Percentiles rank a stretch among this genome's conserved stretches.
These are phyloP conservation scores for Glycyrrhiza uralensis DNA, from an alignment of 306 rosid genomes.

Conservation along the genomic window DNA sequence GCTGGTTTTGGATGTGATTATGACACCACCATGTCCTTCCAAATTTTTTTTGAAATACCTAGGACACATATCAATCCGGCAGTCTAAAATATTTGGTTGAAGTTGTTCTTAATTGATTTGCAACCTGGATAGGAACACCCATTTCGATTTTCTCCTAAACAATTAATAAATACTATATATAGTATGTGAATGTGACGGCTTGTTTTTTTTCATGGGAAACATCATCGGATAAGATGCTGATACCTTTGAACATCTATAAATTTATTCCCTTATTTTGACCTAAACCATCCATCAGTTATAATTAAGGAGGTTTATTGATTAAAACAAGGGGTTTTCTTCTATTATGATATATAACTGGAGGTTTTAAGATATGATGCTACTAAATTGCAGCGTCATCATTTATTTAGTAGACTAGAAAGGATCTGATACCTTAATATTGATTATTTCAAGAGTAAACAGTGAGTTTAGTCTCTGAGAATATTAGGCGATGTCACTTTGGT, in stretches of 20 bases:
- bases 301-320: not conserved
- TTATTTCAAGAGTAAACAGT: too few species aligned
- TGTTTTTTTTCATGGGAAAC: not conserved
- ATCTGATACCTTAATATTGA: not conserved
- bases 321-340: not conserved
- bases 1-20: not conserved
- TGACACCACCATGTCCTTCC: not conserved
- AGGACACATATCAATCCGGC: not conserved
- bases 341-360: not conserved
- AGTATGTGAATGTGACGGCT: not conserved
- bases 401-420: not conserved
- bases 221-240: slow-evolving; percentile 23
- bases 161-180: not conserved
- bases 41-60: not conserved
- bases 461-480: too few species aligned
- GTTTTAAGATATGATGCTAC: not conserved
- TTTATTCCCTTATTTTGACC: not conserved
- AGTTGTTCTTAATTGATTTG: not conserved
- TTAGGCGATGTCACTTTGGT: too few species aligned
- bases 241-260: not conserved
- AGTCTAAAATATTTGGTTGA: not conserved
- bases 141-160: not conserved
- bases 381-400: not conserved
- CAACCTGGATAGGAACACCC: not conserved
- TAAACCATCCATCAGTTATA: not conserved